These are phyloP conservation scores for Aspergillus novofumigatus DNA, from an alignment of 2,329 filamentous ascomycete species.

Conservation along the genomic window DNA sequence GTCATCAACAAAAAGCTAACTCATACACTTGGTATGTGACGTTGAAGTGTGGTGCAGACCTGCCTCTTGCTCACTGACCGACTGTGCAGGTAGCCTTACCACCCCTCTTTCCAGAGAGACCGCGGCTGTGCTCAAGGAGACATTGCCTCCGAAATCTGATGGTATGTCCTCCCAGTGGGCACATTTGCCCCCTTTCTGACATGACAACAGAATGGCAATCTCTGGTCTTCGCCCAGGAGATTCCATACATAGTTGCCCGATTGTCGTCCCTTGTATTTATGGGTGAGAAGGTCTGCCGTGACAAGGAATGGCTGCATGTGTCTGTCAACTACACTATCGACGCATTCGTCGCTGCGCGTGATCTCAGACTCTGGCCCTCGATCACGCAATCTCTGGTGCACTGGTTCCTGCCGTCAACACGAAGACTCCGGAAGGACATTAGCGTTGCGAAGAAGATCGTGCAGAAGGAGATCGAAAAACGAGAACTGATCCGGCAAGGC, in stretches of 20 bases:
- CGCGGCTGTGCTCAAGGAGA: slow-evolving; percentile 19
- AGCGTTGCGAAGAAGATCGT: slow-evolving; percentile 34
- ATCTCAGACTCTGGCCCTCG: slow-evolving; percentile 42
- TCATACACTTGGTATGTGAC: slow-evolving; percentile 24
- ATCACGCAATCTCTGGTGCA: slow-evolving; percentile 42
- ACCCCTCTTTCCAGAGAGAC: slow-evolving; percentile 26
- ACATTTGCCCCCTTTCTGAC: background rate
- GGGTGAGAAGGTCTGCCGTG: slow-evolving; percentile 48
- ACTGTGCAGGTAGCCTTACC: slow-evolving; percentile 18
- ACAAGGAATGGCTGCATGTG: slow-evolving; percentile 51
- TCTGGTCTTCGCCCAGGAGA: slow-evolving; percentile 51
- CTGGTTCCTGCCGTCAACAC: slow-evolving; percentile 42
- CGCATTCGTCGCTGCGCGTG: slow-evolving; percentile 24
- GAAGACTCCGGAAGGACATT: slow-evolving; percentile 36
- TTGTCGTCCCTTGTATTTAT: slow-evolving; percentile 54
- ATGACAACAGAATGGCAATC: slow-evolving; percentile 49
- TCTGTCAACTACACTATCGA: slow-evolving; percentile 19
- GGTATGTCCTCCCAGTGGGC: slow-evolving; percentile 17
- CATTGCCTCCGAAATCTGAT: slow-evolving; percentile 16
- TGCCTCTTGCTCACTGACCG: background rate
- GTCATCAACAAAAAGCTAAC: slow-evolving; percentile 29
- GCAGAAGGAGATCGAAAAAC: slow-evolving; percentile 22
- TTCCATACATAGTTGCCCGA: slow-evolving; percentile 50
- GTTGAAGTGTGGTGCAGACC: background rate
- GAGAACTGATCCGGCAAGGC: slow-evolving; percentile 18